These are phyloP conservation scores for Clonostachys rosea DNA, from an alignment of 2,329 filamentous ascomycete genomes.

Conservation along the genomic window DNA sequence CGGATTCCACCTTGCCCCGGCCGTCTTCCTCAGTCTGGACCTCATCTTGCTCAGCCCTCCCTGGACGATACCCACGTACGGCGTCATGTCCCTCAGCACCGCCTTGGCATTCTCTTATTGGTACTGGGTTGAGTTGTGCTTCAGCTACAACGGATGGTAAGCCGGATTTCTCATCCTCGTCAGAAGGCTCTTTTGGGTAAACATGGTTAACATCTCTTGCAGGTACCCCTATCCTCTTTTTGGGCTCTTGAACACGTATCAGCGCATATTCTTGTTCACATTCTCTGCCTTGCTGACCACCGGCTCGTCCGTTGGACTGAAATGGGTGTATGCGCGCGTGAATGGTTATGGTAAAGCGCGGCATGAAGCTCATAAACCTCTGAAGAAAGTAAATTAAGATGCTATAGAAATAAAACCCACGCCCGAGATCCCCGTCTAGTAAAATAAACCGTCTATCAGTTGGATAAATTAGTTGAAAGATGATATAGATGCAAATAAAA, in stretches of 20 bases:
- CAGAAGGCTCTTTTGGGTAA: background rate
- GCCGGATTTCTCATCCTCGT: conserved; percentile 14
- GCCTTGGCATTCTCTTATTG: conserved; percentile 64
- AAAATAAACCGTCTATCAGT: background rate
- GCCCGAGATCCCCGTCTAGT: background rate
- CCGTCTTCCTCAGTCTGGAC: conserved; percentile 60
- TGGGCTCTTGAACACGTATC: conserved; percentile 56
- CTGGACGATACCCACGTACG: conserved; percentile 60
- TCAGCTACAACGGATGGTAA: conserved; percentile 59
- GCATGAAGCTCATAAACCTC: conserved; percentile 17
- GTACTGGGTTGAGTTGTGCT: conserved; percentile 74
- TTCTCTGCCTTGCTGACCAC: conserved; percentile 70
- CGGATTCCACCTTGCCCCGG: conserved; percentile 63
- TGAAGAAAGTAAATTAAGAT: conserved; percentile 16
- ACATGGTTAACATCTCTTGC: background rate
- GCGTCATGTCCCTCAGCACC: conserved; percentile 53
- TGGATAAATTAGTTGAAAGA: background rate
- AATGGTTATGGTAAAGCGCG: conserved; percentile 49
- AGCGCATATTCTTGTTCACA: conserved; percentile 65
- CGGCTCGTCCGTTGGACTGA: conserved; percentile 60
- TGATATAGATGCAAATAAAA: background rate
- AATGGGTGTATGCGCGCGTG: conserved; percentile 63
- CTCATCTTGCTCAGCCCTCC: conserved; percentile 67
- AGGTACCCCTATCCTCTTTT: conserved; percentile 90
- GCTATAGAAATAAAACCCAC: conserved; percentile 7